Evolutionary conservation across 106 monocot species (phyloP).

Genomic region (Apostasia shenzhenica): DNA sequence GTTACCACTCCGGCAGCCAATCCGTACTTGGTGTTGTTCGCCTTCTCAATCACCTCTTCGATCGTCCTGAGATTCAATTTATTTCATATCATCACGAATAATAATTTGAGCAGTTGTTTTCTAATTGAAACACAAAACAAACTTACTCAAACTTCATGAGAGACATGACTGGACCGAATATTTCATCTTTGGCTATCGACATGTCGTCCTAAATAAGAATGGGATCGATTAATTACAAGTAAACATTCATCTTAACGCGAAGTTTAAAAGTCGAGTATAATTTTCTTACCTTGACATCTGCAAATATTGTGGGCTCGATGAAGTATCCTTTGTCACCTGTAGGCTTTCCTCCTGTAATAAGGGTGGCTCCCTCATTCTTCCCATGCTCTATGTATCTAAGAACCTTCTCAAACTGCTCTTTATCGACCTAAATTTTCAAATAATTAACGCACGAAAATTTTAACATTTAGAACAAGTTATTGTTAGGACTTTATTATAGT

Average conservation of each 20-base stretch:
- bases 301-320: slow-evolving; percentile 70
- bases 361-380: slow-evolving; percentile 43
- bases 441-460: background rate
- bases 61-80: slow-evolving; percentile 34
- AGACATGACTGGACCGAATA: slow-evolving; percentile 75
- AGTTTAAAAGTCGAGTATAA: background rate
- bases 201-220: slow-evolving; percentile 39
- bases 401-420: slow-evolving; percentile 54
- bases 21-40: slow-evolving; percentile 53
- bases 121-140: background rate
- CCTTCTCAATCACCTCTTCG: slow-evolving; percentile 69
- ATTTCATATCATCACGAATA: too few species aligned
- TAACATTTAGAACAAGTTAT: too few species aligned
- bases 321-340: slow-evolving; percentile 52
- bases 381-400: slow-evolving; percentile 59
- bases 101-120: background rate
- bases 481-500: too few species aligned
- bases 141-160: slow-evolving; percentile 77
- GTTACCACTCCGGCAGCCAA: slow-evolving; percentile 69
- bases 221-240: background rate
- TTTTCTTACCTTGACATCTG: slow-evolving; percentile 60
- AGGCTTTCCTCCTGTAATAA: slow-evolving; percentile 58
- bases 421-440: slow-evolving; percentile 32
- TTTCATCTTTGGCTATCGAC: slow-evolving; percentile 65
- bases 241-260: background rate